Percentiles rank a stretch among this genome's conserved stretches.
These are phyloP conservation scores for Sphagnurus paluster DNA, from an alignment of 1,284 basidiomycete genomes.

Conservation along the genomic window DNA sequence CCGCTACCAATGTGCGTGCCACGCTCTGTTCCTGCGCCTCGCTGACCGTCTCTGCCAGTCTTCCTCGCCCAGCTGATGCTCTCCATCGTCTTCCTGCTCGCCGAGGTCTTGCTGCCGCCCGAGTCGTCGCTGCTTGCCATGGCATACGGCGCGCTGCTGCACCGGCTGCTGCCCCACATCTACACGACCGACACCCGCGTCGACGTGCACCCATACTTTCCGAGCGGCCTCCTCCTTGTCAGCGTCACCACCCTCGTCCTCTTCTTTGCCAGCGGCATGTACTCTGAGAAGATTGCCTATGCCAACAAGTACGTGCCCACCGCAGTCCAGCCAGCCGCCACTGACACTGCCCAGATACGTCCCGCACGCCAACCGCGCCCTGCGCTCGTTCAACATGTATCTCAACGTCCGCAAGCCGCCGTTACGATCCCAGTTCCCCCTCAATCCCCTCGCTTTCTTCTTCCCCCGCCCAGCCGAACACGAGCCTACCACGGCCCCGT, in stretches of 20 bases:
- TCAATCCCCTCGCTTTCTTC: slow-evolving; percentile 67
- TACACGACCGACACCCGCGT: slow-evolving; percentile 46
- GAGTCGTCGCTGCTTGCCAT: slow-evolving; percentile 65
- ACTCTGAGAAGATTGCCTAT: slow-evolving; percentile 94
- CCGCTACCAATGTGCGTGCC: slow-evolving; percentile 81
- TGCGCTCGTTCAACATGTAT: slow-evolving; percentile 95
- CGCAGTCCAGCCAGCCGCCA: too few species aligned
- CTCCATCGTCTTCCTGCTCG: slow-evolving; percentile 71
- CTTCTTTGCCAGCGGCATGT: slow-evolving; percentile 97
- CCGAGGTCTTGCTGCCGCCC: slow-evolving; percentile 67
- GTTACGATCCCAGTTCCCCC: slow-evolving; percentile 55
- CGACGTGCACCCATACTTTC: slow-evolving; percentile 66
- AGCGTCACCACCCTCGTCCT: slow-evolving; percentile 87
- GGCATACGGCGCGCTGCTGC: slow-evolving; percentile 57
- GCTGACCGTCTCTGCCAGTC: slow-evolving; percentile 43
- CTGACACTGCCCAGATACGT: slow-evolving; percentile 81
- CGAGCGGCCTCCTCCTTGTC: slow-evolving; percentile 79
- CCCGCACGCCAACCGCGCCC: slow-evolving; percentile 90
- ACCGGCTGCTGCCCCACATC: slow-evolving; percentile 47
- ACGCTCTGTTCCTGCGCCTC: background rate
- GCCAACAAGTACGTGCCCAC: slow-evolving; percentile 79
- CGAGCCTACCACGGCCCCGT: slow-evolving; percentile 16
- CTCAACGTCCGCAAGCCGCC: slow-evolving; percentile 88
- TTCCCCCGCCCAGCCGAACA: slow-evolving; percentile 50
- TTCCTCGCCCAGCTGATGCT: slow-evolving; percentile 73